Evolutionary conservation across 164 flowering plant species (phyloP), one percentile per base, ranked within the genome.

Genomic region (Stephania yunnanensis): DNA sequence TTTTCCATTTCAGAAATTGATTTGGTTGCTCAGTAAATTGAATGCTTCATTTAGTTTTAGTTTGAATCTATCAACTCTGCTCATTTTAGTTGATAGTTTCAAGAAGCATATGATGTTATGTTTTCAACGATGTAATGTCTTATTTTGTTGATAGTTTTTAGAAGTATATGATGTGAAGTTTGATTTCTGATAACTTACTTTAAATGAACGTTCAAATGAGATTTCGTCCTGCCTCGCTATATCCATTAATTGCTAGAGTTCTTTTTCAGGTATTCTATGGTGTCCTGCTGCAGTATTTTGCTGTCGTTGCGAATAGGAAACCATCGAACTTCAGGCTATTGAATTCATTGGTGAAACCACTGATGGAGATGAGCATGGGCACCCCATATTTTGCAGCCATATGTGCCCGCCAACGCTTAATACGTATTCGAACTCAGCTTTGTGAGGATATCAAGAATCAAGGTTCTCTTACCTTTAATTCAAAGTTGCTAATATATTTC

Each of bases 301-400:
- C 97, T 75, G 87, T 87, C 46, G 75, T 81, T 74, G 90, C 97
- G 68, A 85, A 75, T 80, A 86, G 80, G 77, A 91, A 81, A 81
- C 99, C 99, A 70, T 77, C 91, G 78, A 90, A 94, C 74, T 83
- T 89, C 75, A 84, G 86, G 82, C 75, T 86, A 70, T 71, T 94
- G 71, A 90, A 96, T 84, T 76, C 89, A 79, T 84, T 96, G 76
- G 91, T 90, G 73, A 89, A 87, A 82, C 99, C 99, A 72, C 80
- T 96, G 82, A 85, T 96, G 83, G 97, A 96, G 78, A 91, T 96
- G 89, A 92, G 93, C 77, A 48, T 70, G 11, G 94, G 92, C 77
- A 86, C 86, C 70, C 99, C 99, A 71, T 92, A 89, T 76, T 96
- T 89, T 85, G 92, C 99, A 44, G 97, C 96, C 69, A 89, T 91